A percentile compares a stretch with the other conserved stretches of the same genome.
phyloP scores from a whole-genome alignment of 805 yeast species.

The Wickerhamiella alocasiicola region DNA sequence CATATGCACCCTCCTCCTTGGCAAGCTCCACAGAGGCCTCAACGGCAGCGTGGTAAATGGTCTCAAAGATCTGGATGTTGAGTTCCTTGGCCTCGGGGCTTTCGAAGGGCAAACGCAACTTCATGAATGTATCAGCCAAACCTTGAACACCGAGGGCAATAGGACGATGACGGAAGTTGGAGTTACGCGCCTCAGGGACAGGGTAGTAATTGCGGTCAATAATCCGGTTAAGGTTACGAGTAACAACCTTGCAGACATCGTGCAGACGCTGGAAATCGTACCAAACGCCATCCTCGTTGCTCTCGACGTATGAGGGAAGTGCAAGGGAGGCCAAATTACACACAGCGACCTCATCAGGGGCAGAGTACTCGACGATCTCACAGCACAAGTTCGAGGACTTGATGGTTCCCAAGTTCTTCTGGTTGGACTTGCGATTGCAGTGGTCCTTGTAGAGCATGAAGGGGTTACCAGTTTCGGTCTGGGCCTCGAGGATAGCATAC shows the following conservation, averaged over 20 bases:
- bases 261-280: constrained; percentile 71
- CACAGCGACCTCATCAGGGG: constrained; percentile 88
- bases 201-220: constrained; percentile 85
- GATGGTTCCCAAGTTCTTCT: constrained; percentile 81
- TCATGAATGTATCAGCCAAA: constrained; percentile 76
- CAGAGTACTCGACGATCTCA: constrained; percentile 85
- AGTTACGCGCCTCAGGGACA: constrained; percentile 54
- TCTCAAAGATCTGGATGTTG: constrained; percentile 82
- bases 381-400: constrained; percentile 91
- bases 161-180: constrained; percentile 80
- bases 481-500: constrained; percentile 81
- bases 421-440: constrained; percentile 78
- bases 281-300: constrained; percentile 35
- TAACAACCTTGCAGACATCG: constrained; percentile 59
- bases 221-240: constrained; percentile 65
- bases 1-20: constrained; percentile 51
- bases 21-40: constrained; percentile 84
- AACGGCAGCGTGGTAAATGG: constrained; percentile 86
- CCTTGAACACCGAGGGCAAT: constrained; percentile 99
- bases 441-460: constrained; percentile 90
- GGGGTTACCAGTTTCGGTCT: constrained; percentile 94
- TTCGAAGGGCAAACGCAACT: constrained; percentile 74
- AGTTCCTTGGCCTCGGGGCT: constrained; percentile 62
- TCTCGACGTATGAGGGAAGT: constrained; percentile 51
- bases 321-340: constrained; percentile 91